Evolutionary conservation across 495 filamentous ascomycete genomes (phyloP).

Genomic region (Astrocystis sublimbata): DNA sequence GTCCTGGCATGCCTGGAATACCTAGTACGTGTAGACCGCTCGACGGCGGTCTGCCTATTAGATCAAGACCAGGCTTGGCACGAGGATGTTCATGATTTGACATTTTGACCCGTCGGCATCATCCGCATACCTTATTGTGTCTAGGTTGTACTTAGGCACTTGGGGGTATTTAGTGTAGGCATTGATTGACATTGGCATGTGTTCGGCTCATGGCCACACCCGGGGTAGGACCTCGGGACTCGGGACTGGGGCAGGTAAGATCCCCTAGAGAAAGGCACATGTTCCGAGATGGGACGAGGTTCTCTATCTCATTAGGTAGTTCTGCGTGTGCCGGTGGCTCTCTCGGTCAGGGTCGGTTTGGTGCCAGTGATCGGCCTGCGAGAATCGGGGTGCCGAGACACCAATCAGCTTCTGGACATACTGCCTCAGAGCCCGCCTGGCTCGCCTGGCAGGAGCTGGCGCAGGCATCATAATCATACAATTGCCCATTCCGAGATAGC

Average conservation of each 20-base stretch:
- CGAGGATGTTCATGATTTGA: too few relatives aligned
- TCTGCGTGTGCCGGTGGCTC: background rate
- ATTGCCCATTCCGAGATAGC: constrained; percentile 3
- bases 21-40: too few relatives aligned
- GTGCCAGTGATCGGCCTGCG: constrained; percentile 8
- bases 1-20: too few relatives aligned
- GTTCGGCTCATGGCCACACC: background rate
- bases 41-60: too few relatives aligned
- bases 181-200: background rate
- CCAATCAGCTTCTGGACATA: constrained; percentile 11
- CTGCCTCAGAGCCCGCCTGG: background rate
- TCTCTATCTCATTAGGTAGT: background rate
- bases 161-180: background rate
- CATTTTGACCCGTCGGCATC: too few relatives aligned
- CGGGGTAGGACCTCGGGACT: too few relatives aligned
- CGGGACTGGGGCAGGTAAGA: too few relatives aligned
- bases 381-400: constrained; percentile 10
- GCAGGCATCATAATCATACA: too few relatives aligned
- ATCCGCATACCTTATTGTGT: too few relatives aligned
- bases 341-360: constrained; percentile 9
- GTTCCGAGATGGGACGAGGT: background rate
- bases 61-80: too few relatives aligned
- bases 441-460: too few relatives aligned
- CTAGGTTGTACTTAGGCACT: too few relatives aligned
- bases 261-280: constrained; percentile 9